phyloP scores from a whole-genome alignment of 2,329 filamentous ascomycete genomes.

The Arachnomyces sp. region DNA sequence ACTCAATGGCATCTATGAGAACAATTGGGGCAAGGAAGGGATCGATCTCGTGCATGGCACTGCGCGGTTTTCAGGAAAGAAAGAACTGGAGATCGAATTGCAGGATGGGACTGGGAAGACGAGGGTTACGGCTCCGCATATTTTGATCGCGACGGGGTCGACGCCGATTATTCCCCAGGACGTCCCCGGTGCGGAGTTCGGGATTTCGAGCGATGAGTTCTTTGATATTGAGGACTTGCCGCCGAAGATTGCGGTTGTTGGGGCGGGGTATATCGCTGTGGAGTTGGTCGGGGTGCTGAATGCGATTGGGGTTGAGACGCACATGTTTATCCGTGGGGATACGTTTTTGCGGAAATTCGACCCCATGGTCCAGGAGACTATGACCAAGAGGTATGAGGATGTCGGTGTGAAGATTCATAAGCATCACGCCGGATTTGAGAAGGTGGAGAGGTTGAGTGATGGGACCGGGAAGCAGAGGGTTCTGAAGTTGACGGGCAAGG shows the following conservation, averaged over 20 bases:
- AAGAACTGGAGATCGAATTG: constrained; percentile 38
- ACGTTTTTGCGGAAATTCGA: constrained; percentile 46
- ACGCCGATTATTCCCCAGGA: constrained; percentile 36
- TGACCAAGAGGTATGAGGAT: constrained; percentile 45
- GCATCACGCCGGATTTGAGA: constrained; percentile 40
- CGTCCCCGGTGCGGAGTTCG: constrained; percentile 41
- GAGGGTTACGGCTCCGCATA: constrained; percentile 39
- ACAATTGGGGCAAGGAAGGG: constrained; percentile 43
- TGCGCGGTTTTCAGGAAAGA: constrained; percentile 37
- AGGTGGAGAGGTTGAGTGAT: constrained; percentile 38
- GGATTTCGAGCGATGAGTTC: constrained; percentile 46
- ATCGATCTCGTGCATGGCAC: constrained; percentile 45
- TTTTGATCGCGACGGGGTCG: constrained; percentile 43
- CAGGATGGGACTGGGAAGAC: constrained; percentile 33
- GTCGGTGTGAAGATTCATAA: constrained; percentile 43
- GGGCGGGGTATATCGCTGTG: constrained; percentile 46
- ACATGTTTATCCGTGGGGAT: constrained; percentile 44
- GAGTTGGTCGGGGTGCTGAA: constrained; percentile 46
- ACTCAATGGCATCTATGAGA: constrained; percentile 43
- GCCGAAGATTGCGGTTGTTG: constrained; percentile 44
- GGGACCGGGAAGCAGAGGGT: constrained; percentile 42
- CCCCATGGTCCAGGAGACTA: constrained; percentile 45
- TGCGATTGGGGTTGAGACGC: constrained; percentile 42
- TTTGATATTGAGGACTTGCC: constrained; percentile 46
- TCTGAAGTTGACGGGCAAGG: constrained; percentile 37